phyloP scores from a whole-genome alignment of 179 eudicot genomes.

The Gypsophila paniculata region DNA sequence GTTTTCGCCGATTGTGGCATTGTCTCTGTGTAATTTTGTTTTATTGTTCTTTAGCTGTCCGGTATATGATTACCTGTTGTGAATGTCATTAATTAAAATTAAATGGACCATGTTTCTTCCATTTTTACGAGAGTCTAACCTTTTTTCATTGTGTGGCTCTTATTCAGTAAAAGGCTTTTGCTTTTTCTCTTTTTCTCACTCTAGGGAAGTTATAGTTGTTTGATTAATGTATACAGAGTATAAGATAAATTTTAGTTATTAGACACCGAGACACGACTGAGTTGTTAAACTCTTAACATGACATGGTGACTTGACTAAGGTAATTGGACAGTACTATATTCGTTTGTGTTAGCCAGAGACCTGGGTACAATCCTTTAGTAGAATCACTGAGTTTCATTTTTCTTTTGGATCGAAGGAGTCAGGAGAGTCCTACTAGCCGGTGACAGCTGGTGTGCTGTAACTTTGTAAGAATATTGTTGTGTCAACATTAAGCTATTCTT shows the following conservation, averaged over 20 bases:
- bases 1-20: slow-evolving; percentile 24
- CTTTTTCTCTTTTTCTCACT: no score
- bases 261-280: background rate
- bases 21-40: background rate
- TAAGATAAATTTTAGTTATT: no score
- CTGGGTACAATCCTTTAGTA: no score
- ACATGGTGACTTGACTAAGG: no score
- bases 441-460: background rate
- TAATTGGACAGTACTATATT: no score
- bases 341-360: no score
- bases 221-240: no score
- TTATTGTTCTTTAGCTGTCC: background rate
- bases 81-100: slow-evolving; percentile 6
- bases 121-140: no score
- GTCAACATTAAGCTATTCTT: background rate
- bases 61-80: background rate
- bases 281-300: background rate
- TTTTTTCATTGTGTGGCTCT: background rate
- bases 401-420: background rate
- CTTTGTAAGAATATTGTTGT: background rate
- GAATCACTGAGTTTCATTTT: no score
- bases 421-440: background rate
- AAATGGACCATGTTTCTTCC: background rate
- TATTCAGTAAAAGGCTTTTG: background rate
- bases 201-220: no score